These are phyloP conservation scores for Prunus kanzakura DNA, from an alignment of 306 rosid genomes.

Conservation along the genomic window DNA sequence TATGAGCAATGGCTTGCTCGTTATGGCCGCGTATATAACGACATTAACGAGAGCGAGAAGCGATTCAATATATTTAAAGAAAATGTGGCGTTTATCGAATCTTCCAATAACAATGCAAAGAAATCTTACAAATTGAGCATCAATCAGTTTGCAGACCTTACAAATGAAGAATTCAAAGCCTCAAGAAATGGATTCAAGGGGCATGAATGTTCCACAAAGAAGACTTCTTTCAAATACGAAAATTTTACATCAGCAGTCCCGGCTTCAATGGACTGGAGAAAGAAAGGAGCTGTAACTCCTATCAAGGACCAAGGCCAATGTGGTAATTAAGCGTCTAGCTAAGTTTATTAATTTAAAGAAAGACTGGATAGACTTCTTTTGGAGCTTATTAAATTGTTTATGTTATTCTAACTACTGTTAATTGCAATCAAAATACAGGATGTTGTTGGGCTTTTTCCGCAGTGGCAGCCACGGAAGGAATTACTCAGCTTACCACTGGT, in stretches of 20 bases:
- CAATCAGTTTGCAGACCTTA: background rate
- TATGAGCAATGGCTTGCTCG: constrained; percentile 37
- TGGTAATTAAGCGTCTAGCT: background rate
- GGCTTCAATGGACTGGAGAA: constrained; percentile 33
- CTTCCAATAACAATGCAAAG: constrained; percentile 24
- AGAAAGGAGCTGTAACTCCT: constrained; percentile 35
- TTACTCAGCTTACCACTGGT: constrained; percentile 16
- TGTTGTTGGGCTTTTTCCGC: constrained; percentile 46
- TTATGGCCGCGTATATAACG: background rate
- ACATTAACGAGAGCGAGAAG: constrained; percentile 18
- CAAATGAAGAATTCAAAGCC: constrained; percentile 35
- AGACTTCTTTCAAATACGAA: constrained; percentile 35
- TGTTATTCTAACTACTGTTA: too few species aligned
- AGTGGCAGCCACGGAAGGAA: constrained; percentile 44
- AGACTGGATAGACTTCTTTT: too few species aligned
- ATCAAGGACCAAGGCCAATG: constrained; percentile 41
- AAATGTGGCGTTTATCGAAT: constrained; percentile 27
- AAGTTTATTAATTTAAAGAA: too few species aligned
- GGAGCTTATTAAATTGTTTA: too few species aligned
- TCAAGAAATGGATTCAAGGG: constrained; percentile 43
- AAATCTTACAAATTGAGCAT: constrained; percentile 31
- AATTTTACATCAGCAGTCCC: constrained; percentile 13
- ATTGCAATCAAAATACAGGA: constrained; percentile 6
- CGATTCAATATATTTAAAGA: constrained; percentile 31
- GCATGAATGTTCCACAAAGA: constrained; percentile 32